Conservation (phyloP, 306 rosid genomes). For the Acacia crassicarpa region DNA sequence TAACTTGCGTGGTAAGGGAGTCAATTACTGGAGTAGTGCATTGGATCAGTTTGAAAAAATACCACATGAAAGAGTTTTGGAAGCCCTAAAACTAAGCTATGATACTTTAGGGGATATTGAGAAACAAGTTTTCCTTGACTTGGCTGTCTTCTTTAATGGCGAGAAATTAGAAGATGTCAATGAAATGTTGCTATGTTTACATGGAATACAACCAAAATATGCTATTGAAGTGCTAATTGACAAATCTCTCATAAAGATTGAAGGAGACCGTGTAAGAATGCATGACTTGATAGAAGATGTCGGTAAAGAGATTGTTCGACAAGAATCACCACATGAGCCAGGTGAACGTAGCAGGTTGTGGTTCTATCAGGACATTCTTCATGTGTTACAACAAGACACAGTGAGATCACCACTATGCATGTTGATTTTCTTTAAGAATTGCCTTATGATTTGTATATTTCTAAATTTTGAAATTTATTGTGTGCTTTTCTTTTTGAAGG, state of each 20-base stretch:
- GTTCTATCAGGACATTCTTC: neutral
- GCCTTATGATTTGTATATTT: neutral
- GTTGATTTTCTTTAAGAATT: neutral
- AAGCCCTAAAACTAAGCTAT: neutral
- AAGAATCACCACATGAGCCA: neutral
- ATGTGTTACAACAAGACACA: neutral
- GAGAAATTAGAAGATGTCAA: neutral
- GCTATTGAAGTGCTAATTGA: neutral
- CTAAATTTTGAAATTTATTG: neutral
- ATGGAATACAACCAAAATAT: neutral
- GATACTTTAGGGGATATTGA: neutral
- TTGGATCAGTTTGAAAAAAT: neutral
- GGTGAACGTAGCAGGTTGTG: neutral
- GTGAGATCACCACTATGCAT: neutral
- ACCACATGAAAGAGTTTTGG: neutral
- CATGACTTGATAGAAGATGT: constrained; percentile 6
- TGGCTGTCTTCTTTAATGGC: neutral
- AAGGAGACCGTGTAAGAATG: neutral
- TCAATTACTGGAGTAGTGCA: neutral
- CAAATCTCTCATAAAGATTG: neutral
- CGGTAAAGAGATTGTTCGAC: neutral
- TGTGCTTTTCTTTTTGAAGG: neutral
- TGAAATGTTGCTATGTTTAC: neutral
- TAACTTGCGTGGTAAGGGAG: neutral
- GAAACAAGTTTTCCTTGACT: constrained; percentile 2